Evolutionary conservation across 1,139 yeast species (phyloP).

Genomic region (Nakaseomyces nivariensis): DNA sequence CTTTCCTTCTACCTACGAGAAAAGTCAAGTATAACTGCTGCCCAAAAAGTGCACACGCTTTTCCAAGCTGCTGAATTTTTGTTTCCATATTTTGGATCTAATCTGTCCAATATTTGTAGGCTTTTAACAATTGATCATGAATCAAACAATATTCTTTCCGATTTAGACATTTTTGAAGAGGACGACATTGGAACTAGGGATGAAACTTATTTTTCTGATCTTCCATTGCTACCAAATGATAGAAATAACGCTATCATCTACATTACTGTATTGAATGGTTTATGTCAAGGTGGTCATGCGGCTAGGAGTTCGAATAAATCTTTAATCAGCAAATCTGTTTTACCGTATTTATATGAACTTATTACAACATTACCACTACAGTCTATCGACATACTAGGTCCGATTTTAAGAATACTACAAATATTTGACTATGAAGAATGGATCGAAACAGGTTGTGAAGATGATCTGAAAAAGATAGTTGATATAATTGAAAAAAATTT

Average conservation of each 20-base stretch:
- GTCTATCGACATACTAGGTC: constrained; percentile 17
- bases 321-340: constrained; percentile 13
- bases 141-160: constrained; percentile 10
- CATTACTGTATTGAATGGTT: constrained; percentile 23
- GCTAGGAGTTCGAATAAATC: constrained; percentile 17
- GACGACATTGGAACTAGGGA: constrained; percentile 7
- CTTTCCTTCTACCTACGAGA: constrained; percentile 21
- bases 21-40: background rate
- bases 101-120: constrained; percentile 19
- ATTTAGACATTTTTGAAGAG: constrained; percentile 8
- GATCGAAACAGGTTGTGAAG: constrained; percentile 22
- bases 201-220: background rate
- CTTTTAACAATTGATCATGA: constrained; percentile 20
- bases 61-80: constrained; percentile 28
- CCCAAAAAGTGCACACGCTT: constrained; percentile 13
- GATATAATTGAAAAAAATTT: constrained; percentile 17
- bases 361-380: constrained; percentile 20
- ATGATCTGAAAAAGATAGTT: constrained; percentile 14
- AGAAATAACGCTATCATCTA: constrained; percentile 20
- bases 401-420: constrained; percentile 19
- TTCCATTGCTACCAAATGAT: constrained; percentile 19
- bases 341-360: constrained; percentile 20
- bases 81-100: constrained; percentile 20
- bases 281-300: constrained; percentile 26
- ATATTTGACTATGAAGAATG: constrained; percentile 26